Evolutionary conservation across 2,329 filamentous ascomycete genomes (phyloP), one percentile per base, ranked within the genome.

Genomic region (Nothopassalora personata): DNA sequence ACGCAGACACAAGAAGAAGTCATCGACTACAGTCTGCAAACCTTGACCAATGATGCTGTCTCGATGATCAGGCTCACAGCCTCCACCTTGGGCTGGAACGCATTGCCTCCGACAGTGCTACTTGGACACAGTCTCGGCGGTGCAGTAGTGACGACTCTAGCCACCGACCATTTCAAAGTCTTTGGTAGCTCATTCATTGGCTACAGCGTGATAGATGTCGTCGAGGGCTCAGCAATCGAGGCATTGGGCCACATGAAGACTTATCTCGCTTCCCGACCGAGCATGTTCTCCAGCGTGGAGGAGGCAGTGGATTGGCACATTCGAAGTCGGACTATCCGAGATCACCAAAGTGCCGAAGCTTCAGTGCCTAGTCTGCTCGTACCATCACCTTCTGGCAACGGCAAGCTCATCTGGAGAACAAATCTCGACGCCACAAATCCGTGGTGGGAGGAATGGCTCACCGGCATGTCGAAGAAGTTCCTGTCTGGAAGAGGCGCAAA

Each of bases 401-500:
- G 54, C 9, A 69, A 70, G 15, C 95, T 89, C 88, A 81, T 82
- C 58, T 99, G 94, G 94, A 82, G 86, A 65, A 97, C 94, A 3
- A 86, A 97, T 70, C 80, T 97, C 28, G 84, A 82, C 0, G 84
- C 85, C 39, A 97, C 94, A 8, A 88, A 95, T 70, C 86, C 89
- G 0, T 97, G 92, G 73, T 99, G 93, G 93, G 87, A 94, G 73
- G 88, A 86, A 64, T 99, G 93, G 93, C 97, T 97, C 70, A 81
- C 84, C 10, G 91, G 91, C 0, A 80, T 97, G 67, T 96, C 90
- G 73, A 84, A 84, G 68, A 96, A 96, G 75, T 99, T 97, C 71
- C 80, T 97, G 47, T 82, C 81, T 54, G 90, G 89, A 0, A 86
- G 83, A 62, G 92, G 90, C 30, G 92, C 91, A 8, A 97, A 97